phyloP scores from a whole-genome alignment of 257 asterid species.

The Solanum clarkiae region DNA sequence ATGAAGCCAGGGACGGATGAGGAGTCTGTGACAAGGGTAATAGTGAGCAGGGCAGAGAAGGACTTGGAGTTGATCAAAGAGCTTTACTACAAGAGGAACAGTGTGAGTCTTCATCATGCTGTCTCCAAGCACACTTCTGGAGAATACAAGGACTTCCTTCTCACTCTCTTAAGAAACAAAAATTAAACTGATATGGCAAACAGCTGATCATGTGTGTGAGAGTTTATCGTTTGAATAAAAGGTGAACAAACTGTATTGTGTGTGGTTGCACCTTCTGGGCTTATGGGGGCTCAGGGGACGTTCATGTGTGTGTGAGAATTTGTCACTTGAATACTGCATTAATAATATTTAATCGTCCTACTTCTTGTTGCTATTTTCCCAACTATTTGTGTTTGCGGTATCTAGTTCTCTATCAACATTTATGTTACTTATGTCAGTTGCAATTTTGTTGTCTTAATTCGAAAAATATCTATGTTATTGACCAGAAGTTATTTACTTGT shows the following conservation, averaged over 20 bases:
- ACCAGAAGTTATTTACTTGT: not conserved
- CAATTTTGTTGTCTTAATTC: not conserved
- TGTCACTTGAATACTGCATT: not conserved
- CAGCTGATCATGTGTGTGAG: not conserved
- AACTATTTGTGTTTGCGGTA: not conserved
- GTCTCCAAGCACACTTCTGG: conserved; percentile 64
- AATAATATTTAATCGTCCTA: not conserved
- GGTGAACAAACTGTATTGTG: too few relatives aligned
- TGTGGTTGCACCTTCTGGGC: too few relatives aligned
- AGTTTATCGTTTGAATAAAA: not conserved
- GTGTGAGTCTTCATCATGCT: conserved; percentile 40
- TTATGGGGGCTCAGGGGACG: too few relatives aligned
- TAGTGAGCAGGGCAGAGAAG: conserved; percentile 63
- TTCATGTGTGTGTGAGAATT: not conserved
- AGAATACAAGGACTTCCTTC: conserved; percentile 53
- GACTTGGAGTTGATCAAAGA: conserved; percentile 50
- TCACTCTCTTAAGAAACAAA: conserved; percentile 40
- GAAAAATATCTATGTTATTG: not conserved
- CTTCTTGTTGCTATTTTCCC: not conserved
- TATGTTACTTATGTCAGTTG: not conserved
- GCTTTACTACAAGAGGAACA: conserved; percentile 49
- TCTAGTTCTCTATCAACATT: not conserved
- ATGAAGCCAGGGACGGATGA: conserved; percentile 45
- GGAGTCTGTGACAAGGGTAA: conserved; percentile 43
- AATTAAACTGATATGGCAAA: not conserved